Evolutionary conservation across 2,329 filamentous ascomycete species (phyloP).

Genomic region (Rhinocladiella mackenziei): DNA sequence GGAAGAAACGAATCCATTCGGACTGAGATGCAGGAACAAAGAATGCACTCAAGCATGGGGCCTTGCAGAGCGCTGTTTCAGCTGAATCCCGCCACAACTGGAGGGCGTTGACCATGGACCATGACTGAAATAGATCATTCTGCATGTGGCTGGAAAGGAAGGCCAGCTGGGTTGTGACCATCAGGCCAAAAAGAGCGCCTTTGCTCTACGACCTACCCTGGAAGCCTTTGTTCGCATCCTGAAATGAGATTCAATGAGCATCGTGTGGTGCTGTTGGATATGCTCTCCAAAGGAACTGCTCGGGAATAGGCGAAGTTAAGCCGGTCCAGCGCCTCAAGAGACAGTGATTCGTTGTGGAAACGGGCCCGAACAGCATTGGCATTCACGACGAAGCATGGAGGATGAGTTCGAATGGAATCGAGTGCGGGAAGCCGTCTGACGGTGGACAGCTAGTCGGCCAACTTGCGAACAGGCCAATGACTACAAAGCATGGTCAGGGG

Average conservation of each 20-base stretch:
- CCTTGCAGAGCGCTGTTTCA: constrained; percentile 23
- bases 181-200: constrained; percentile 5
- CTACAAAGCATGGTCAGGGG: constrained; percentile 6
- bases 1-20: constrained; percentile 18
- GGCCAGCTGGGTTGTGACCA: neutral
- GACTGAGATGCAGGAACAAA: constrained; percentile 21
- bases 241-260: too few species aligned
- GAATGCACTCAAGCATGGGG: constrained; percentile 21
- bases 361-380: constrained; percentile 6
- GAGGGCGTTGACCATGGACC: constrained; percentile 1
- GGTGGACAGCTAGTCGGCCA: constrained; percentile 16
- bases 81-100: constrained; percentile 11
- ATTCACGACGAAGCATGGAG: constrained; percentile 9
- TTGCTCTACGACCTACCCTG: constrained; percentile 7
- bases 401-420: constrained; percentile 15
- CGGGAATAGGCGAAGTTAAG: constrained; percentile 14
- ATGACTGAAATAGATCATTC: constrained; percentile 3
- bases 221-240: constrained; percentile 11
- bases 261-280: too few species aligned
- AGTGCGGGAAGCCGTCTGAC: constrained; percentile 16
- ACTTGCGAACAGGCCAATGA: constrained; percentile 19
- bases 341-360: constrained; percentile 10
- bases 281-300: too few species aligned
- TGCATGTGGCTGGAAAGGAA: constrained; percentile 8
- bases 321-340: constrained; percentile 8